A percentile compares a stretch with the other conserved stretches of the same genome.
Evolutionary conservation across 1,284 basidiomycete genomes (phyloP).

Genomic region (Pseudozyma hubeiensis): DNA sequence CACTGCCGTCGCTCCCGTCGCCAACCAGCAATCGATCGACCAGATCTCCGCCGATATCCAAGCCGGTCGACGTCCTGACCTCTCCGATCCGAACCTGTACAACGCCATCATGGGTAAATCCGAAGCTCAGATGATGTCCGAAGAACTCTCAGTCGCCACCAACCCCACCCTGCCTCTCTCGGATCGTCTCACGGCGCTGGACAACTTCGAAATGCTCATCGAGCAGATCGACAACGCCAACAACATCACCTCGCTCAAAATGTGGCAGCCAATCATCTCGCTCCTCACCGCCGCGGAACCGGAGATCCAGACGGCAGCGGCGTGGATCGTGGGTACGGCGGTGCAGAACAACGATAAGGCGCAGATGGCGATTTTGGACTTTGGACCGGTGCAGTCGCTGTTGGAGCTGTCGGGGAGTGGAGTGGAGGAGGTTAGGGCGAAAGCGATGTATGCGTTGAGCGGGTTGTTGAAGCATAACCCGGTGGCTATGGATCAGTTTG

Average conservation of each 20-base stretch:
- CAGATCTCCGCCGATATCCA: slow-evolving; percentile 58
- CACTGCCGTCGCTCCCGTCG: slow-evolving; percentile 13
- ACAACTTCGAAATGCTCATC: slow-evolving; percentile 95
- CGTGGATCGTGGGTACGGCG: slow-evolving; percentile 95
- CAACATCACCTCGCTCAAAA: slow-evolving; percentile 82
- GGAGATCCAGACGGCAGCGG: slow-evolving; percentile 77
- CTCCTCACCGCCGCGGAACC: slow-evolving; percentile 76
- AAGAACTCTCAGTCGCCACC: slow-evolving; percentile 61
- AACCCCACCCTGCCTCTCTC: slow-evolving; percentile 34
- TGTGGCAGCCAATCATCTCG: slow-evolving; percentile 85
- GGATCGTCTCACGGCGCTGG: slow-evolving; percentile 79
- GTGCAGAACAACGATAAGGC: slow-evolving; percentile 94
- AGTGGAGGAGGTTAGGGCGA: slow-evolving; percentile 71
- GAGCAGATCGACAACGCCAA: slow-evolving; percentile 97
- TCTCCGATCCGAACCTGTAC: slow-evolving; percentile 60
- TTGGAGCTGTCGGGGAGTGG: slow-evolving; percentile 73
- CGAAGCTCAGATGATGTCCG: slow-evolving; percentile 68
- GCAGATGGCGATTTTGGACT: slow-evolving; percentile 77
- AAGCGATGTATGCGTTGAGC: slow-evolving; percentile 88
- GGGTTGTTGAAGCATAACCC: slow-evolving; percentile 85
- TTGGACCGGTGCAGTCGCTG: slow-evolving; percentile 74
- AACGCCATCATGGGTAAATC: slow-evolving; percentile 67
- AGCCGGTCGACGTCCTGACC: slow-evolving; percentile 60
- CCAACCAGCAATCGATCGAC: slow-evolving; percentile 41
- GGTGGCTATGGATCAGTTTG: slow-evolving; percentile 76